Base-by-base conservation (phyloP, 2,329 filamentous ascomycete species). In the Botryotinia convoluta region DNA sequence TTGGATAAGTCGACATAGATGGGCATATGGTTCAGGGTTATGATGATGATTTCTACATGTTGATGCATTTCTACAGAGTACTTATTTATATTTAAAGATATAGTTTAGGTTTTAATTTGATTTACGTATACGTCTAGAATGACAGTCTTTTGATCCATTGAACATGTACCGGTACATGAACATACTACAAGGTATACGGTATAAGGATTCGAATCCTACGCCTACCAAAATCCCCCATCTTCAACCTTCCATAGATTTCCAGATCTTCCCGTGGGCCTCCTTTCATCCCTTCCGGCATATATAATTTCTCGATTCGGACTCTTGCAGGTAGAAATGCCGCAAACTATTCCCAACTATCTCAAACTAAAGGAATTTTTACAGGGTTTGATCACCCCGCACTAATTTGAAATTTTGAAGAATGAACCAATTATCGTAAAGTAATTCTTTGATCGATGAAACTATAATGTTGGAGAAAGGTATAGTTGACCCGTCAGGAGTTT, bases 341-440 rank as follows among this genome's bases (percentile, higher is more conserved):
- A 35, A 18, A 18, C 59, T 39, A 61, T 39, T 61, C 35, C 26
- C 26, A 63, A 44, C 14, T 22, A 63, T 51, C 22, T 32, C 22
- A 37, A 51, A n/a, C 12, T n/a, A 51, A 67, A 67, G 29, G 3
- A 18, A 6, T n/a, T 51, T 51, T 37, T 51, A 64, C 20, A 68
- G 22, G 45, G 45, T 54, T 54, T 37, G 16, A n/a, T 54, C 45
- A 67, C 35, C 65, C 65, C 48, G 65, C 65, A 68, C 54, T 35
- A 57, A 42, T 9, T 26, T 42, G 64, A 8, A 67, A 68, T 22
- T 16, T 54, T 42, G 26, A 2, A 57, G 26, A 35, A 4, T 42
- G 29, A 29, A 3, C 48, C 65, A 68, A 68, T 68, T 6, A 42
- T 42, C 12, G 29, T 26, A 18, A 26, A 57, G 35, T 32, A 14